These are phyloP conservation scores for Piper longum DNA, from an alignment of 164 flowering plant genomes.

Conservation along the genomic window DNA sequence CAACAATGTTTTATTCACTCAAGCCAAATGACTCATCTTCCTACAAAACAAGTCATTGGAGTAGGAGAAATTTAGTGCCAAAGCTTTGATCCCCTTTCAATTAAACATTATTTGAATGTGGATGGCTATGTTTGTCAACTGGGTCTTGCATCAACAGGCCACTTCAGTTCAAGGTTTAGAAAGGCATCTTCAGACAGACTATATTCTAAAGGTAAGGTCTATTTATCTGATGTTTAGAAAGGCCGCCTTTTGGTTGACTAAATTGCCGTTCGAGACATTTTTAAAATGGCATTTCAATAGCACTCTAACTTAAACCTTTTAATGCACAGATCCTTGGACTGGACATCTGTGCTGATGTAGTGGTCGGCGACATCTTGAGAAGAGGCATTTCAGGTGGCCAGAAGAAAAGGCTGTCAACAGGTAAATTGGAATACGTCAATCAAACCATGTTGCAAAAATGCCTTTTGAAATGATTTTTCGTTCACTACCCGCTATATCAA, in stretches of 20 bases:
- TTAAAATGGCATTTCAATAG: not conserved
- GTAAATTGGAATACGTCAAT: constrained; percentile 12
- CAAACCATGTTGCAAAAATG: not conserved
- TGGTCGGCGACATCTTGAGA: constrained; percentile 60
- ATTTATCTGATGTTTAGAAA: not conserved
- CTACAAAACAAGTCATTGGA: no score
- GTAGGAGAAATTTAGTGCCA: not conserved
- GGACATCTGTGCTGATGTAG: constrained; percentile 52
- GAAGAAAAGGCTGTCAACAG: constrained; percentile 62
- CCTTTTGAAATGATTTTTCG: no score
- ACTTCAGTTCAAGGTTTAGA: constrained; percentile 40
- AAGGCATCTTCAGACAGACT: constrained; percentile 52
- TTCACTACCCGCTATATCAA: not conserved
- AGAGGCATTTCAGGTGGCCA: constrained; percentile 79
- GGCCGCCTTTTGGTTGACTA: no score
- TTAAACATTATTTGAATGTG: not conserved
- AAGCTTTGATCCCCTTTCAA: not conserved
- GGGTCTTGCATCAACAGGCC: constrained; percentile 25
- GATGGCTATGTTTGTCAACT: not conserved
- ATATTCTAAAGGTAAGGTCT: constrained; percentile 43
- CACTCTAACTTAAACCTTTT: not conserved
- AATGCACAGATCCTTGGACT: constrained; percentile 51
- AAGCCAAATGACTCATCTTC: no score
- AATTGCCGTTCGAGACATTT: not conserved
- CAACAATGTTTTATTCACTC: no score